These are phyloP conservation scores for Stephania cephalantha DNA, from an alignment of 164 flowering plant genomes.

Conservation along the genomic window DNA sequence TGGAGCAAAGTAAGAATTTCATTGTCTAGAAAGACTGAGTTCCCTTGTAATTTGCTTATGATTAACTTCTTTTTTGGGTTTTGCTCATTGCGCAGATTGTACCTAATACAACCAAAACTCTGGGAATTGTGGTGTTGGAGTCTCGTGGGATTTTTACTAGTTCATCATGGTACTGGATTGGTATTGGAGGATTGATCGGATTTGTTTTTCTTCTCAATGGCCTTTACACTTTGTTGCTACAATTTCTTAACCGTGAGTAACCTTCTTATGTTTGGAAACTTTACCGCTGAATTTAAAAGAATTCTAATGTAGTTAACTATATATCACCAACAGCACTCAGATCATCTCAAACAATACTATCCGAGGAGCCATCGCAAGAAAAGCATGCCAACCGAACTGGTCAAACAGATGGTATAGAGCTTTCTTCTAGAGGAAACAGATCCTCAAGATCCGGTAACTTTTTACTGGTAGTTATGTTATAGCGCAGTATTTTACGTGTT, in stretches of 20 bases:
- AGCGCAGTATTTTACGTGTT: too few species aligned
- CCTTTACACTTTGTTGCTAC: slow-evolving; percentile 18
- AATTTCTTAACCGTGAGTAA: slow-evolving; percentile 32
- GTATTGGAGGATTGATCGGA: slow-evolving; percentile 27
- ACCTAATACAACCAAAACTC: slow-evolving; percentile 9
- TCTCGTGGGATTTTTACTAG: slow-evolving; percentile 31
- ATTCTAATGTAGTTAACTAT: background rate
- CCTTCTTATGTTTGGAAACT: background rate
- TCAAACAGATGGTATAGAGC: slow-evolving; percentile 7
- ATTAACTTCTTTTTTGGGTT: background rate
- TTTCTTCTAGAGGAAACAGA: slow-evolving; percentile 2
- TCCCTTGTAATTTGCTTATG: background rate
- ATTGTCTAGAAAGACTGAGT: background rate
- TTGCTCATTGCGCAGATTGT: slow-evolving; percentile 7
- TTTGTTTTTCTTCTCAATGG: slow-evolving; percentile 26
- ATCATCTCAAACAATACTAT: slow-evolving; percentile 18
- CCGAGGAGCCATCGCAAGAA: slow-evolving; percentile 10
- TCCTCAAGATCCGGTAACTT: background rate
- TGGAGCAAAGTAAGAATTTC: slow-evolving; percentile 44
- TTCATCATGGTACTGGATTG: slow-evolving; percentile 40
- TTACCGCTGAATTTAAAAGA: background rate
- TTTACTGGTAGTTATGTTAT: background rate
- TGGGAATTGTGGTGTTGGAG: slow-evolving; percentile 21
- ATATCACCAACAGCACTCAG: slow-evolving; percentile 22
- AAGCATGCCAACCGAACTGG: slow-evolving; percentile 7